Evolutionary conservation across 2,329 filamentous ascomycete genomes (phyloP), one percentile per base, ranked within the genome.

Genomic region (Neonectria neomacrospora): DNA sequence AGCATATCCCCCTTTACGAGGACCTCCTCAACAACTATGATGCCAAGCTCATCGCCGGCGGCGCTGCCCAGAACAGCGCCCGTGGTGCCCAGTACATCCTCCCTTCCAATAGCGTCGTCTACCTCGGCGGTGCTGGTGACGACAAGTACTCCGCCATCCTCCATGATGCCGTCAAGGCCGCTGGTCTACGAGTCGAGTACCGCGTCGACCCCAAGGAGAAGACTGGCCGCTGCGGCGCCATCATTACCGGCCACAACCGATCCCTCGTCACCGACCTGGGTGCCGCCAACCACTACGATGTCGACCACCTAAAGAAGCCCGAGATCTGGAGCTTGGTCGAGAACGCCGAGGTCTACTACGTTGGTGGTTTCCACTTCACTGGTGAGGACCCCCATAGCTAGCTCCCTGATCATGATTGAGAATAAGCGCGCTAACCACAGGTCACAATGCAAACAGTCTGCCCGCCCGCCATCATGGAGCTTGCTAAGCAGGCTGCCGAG

Each of bases 71-170:
- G 84, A 99, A 99, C 88, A 96, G 94, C 57, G 95, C 96, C 72
- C 91, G 96, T 76, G 96, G 96, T 72, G 96, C 95, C 68, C 93
- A 96, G 89, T 99, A 99, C 86, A 90, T 98, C 70, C 93, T 99
- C 61, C 90, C 93, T 32, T 84, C 91, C 65, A 91, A 97, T 84
- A 95, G 92, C 68, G 93, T 96, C 76, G 89, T 97, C 79, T 99
- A 93, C 86, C 88, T 98, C 70, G 96, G 96, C 72, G 94, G 94
- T 76, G 93, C 97, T 61, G 96, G 96, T 71, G 90, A 95, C 76
- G 96, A 99, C 86, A 96, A 97, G 84, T 97, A 97, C 81, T 92
- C 94, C 74, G 91, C 94, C 67, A 94, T 91, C 74, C 90, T 99
- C 65, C 88, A 89, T 75, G 90, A 96, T 71, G 93, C 95, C 76